These are phyloP conservation scores for Aspergillus chevalieri DNA, from an alignment of 2,329 filamentous ascomycete species.

Conservation along the genomic window DNA sequence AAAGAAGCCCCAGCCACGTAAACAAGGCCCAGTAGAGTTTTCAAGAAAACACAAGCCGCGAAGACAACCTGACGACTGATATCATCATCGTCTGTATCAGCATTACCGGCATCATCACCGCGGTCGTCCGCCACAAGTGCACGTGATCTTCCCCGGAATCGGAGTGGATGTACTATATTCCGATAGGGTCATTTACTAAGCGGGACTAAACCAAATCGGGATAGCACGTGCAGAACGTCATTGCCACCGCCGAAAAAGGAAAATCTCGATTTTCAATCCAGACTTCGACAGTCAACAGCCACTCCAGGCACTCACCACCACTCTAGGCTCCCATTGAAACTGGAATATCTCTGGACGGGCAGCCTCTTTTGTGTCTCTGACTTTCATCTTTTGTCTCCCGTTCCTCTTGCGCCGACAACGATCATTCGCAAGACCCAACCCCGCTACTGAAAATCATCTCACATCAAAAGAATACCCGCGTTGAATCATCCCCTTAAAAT, in stretches of 20 bases:
- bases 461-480: no score
- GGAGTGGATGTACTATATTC: not conserved
- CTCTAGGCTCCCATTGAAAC: no score
- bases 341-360: not conserved
- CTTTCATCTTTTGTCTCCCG: not conserved
- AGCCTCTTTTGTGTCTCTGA: not conserved
- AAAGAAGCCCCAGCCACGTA: not conserved
- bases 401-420: not conserved
- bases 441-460: not conserved
- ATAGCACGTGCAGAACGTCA: conserved; percentile 10
- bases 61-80: conserved; percentile 10
- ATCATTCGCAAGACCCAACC: not conserved
- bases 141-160: conserved; percentile 6
- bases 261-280: conserved; percentile 11
- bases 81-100: conserved; percentile 11
- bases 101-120: not conserved
- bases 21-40: not conserved
- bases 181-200: not conserved
- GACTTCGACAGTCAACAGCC: not conserved
- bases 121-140: conserved; percentile 5
- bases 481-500: conserved; percentile 5
- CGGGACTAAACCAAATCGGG: not conserved
- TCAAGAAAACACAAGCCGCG: not conserved
- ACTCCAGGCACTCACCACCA: not conserved
- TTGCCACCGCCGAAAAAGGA: conserved; percentile 11